phyloP scores from a whole-genome alignment of 139 green algal species.

The Asterochloris erici region DNA sequence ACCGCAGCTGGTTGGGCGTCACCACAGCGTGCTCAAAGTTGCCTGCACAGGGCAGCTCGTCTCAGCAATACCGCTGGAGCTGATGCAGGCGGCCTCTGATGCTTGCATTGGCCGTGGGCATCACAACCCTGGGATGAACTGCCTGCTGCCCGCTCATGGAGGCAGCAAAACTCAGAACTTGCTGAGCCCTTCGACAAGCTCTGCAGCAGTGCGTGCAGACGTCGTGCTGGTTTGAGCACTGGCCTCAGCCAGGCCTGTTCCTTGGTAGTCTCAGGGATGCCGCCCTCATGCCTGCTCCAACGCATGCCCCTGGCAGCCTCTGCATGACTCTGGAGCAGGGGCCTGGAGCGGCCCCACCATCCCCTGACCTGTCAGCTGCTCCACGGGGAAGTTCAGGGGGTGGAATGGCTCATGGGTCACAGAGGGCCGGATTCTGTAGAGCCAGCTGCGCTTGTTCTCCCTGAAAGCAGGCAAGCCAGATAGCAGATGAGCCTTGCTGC shows the following conservation, averaged over 20 bases:
- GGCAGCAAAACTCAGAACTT: background rate
- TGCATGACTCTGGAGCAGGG: too few relatives aligned
- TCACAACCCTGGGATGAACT: background rate
- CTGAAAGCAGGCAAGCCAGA: conserved; percentile 24
- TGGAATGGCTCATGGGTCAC: conserved; percentile 83
- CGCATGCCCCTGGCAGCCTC: too few relatives aligned
- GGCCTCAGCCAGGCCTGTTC: too few relatives aligned
- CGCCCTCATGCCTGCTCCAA: too few relatives aligned
- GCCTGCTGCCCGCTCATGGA: too few relatives aligned
- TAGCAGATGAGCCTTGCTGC: background rate
- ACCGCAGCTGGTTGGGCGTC: conserved; percentile 92
- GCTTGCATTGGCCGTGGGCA: background rate
- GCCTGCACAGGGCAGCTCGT: conserved; percentile 7
- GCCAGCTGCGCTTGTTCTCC: conserved; percentile 74
- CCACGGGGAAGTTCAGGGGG: conserved; percentile 60
- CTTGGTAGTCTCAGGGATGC: too few relatives aligned
- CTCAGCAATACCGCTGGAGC: background rate
- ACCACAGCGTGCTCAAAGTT: conserved; percentile 61
- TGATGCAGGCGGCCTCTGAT: background rate
- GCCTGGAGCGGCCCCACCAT: too few relatives aligned
- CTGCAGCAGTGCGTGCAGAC: too few relatives aligned
- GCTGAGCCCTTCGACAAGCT: background rate
- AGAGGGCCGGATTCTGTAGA: conserved; percentile 90
- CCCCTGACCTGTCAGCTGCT: conserved; percentile 31
- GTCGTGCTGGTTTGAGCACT: too few relatives aligned